phyloP scores from a whole-genome alignment of 2,329 filamentous ascomycete species.

The Berkeleyomyces basicola region DNA sequence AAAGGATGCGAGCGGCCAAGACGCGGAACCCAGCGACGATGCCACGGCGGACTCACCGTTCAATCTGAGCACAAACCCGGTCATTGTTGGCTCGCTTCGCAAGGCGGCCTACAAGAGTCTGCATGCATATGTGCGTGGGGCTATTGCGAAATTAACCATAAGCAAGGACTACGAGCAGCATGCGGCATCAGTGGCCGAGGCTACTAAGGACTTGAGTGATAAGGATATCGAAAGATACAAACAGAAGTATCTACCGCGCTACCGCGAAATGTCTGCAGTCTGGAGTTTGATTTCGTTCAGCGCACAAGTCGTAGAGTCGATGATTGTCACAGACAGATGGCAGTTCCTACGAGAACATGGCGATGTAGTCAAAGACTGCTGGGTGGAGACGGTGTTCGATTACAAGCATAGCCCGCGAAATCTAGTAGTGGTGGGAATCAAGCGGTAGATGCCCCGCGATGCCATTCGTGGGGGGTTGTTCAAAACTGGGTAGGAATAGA shows the following conservation, averaged over 20 bases:
- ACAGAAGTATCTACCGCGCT: conserved; percentile 41
- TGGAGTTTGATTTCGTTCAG: conserved; percentile 97
- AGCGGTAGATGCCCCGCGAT: conserved; percentile 30
- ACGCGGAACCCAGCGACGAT: conserved; percentile 19
- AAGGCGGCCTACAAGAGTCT: conserved; percentile 69
- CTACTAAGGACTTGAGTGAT: conserved; percentile 53
- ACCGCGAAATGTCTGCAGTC: conserved; percentile 68
- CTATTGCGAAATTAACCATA: conserved; percentile 54
- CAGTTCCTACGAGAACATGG: conserved; percentile 65
- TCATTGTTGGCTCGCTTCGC: conserved; percentile 72
- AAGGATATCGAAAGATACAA: conserved; percentile 62
- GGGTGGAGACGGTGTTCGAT: conserved; percentile 90
- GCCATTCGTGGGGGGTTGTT: not conserved
- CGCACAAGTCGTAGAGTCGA: conserved; percentile 70
- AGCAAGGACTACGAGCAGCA: conserved; percentile 40
- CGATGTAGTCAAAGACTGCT: conserved; percentile 53
- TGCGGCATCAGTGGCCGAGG: conserved; percentile 43
- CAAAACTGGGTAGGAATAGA: too few species aligned
- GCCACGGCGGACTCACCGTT: conserved; percentile 24
- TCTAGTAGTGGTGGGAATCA: conserved; percentile 81
- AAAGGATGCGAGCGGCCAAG: conserved; percentile 4
- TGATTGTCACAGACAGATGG: conserved; percentile 86
- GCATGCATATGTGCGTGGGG: conserved; percentile 60
- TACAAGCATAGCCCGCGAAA: conserved; percentile 76
- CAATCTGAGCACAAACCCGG: conserved; percentile 50